Conservation (phyloP, 768 basidiomycete species). For the Collybia sordida region DNA sequence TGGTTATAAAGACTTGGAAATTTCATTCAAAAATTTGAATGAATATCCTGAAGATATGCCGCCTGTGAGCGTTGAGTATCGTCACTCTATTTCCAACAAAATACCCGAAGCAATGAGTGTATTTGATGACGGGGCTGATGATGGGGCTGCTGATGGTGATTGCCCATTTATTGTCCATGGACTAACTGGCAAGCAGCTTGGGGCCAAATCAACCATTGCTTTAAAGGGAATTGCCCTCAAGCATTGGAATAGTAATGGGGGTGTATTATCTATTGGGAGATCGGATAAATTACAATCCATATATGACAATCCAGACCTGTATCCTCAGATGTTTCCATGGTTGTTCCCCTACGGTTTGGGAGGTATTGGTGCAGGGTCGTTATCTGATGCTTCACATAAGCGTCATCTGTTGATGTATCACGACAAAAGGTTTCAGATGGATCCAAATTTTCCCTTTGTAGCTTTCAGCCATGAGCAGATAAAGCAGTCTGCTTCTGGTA, state of each 20-base stretch:
- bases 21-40: conserved; percentile 20
- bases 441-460: conserved; percentile 27
- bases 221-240: conserved; percentile 18
- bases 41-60: conserved; percentile 16
- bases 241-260: conserved; percentile 13
- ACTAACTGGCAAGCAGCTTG: conserved; percentile 21
- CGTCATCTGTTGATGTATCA: conserved; percentile 28
- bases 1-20: conserved; percentile 29
- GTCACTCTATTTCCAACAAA: conserved; percentile 12
- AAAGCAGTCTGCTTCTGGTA: conserved; percentile 14
- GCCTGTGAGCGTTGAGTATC: conserved; percentile 22
- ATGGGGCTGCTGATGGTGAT: conserved; percentile 20
- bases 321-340: conserved; percentile 27
- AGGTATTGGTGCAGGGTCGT: not conserved
- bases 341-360: conserved; percentile 2
- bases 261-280: conserved; percentile 21
- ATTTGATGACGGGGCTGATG: conserved; percentile 21
- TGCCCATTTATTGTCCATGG: conserved; percentile 38
- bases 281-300: conserved; percentile 15
- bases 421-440: conserved; percentile 34
- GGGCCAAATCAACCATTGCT: conserved; percentile 10
- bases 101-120: conserved; percentile 9
- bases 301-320: conserved; percentile 30
- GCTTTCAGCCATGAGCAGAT: conserved; percentile 33
- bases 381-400: conserved; percentile 22